phyloP scores from a whole-genome alignment of 2,329 filamentous ascomycete genomes.

The Colletotrichum sp. region DNA sequence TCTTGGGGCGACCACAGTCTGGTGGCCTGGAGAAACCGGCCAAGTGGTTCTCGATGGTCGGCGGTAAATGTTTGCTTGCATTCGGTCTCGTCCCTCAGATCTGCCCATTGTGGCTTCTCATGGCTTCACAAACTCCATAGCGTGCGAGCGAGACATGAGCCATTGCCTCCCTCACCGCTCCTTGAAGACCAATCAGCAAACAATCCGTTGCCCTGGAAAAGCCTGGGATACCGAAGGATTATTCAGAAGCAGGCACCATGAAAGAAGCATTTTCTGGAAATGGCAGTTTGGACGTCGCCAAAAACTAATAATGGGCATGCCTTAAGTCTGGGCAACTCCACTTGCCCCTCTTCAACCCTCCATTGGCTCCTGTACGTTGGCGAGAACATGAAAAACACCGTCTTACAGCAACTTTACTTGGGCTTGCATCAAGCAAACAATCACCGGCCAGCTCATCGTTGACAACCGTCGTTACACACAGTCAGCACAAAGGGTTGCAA shows the following conservation, averaged over 20 bases:
- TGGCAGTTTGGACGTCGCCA: not conserved
- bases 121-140: not conserved
- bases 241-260: not conserved
- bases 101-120: not conserved
- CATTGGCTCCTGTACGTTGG: not conserved
- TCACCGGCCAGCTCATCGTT: not conserved
- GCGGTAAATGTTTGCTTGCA: not conserved
- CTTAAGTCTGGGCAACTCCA: not conserved
- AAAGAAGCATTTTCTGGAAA: not conserved
- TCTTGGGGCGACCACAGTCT: not conserved
- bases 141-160: not conserved
- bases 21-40: not conserved
- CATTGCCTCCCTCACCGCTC: slow-evolving; percentile 1
- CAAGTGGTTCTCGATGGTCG: not conserved
- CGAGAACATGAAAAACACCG: not conserved
- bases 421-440: not conserved
- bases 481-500: not conserved
- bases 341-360: not conserved
- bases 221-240: not conserved
- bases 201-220: not conserved
- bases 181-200: slow-evolving; percentile 4
- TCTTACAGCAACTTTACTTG: not conserved
- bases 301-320: not conserved
- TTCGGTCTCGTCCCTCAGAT: not conserved
- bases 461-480: not conserved